These are phyloP conservation scores for Boletus tylopilopsis DNA, from an alignment of 768 basidiomycete species.

Conservation along the genomic window DNA sequence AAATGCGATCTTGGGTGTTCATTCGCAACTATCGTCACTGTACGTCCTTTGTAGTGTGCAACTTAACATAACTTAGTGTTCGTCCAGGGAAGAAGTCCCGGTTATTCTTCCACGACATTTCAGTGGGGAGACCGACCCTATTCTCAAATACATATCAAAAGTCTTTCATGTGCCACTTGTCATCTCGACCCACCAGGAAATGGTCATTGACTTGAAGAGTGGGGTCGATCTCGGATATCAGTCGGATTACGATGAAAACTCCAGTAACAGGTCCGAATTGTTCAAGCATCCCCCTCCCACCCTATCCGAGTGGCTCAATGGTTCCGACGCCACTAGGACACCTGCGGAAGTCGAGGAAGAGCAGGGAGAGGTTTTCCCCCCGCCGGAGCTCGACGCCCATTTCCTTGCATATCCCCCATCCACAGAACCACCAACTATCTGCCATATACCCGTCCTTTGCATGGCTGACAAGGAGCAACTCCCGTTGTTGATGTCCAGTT, in stretches of 20 bases:
- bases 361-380: background rate
- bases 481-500: constrained; percentile 6
- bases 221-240: background rate
- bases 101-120: constrained; percentile 6
- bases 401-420: background rate
- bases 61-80: background rate
- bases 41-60: background rate
- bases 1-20: background rate
- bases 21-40: background rate
- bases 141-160: constrained; percentile 2
- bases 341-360: constrained; percentile 1
- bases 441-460: constrained; percentile 7
- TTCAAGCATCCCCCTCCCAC: background rate
- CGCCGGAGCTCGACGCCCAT: background rate
- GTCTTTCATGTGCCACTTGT: background rate
- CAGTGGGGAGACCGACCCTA: background rate
- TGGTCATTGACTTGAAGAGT: background rate
- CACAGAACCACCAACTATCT: background rate
- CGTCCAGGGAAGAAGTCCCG: background rate
- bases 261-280: background rate
- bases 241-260: background rate
- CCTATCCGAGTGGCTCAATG: constrained; percentile 4
- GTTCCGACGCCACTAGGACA: background rate
- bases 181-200: background rate
- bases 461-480: constrained; percentile 6